Percentiles rank a stretch among this genome's conserved stretches.
Conservation (phyloP, 805 yeast genomes). For the Brettanomyces sp. region DNA sequence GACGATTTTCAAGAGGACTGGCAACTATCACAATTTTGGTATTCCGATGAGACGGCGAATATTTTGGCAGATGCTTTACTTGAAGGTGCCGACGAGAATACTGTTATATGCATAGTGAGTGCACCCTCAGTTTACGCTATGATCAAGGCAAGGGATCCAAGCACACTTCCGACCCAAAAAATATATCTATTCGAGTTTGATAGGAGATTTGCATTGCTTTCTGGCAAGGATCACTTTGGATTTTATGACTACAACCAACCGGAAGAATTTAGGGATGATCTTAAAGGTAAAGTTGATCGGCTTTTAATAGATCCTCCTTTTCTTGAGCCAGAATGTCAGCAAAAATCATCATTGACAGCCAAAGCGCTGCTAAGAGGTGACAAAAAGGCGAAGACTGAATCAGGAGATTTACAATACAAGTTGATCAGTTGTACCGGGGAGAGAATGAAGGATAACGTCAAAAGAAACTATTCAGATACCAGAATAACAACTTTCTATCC, state of each 20-base stretch:
- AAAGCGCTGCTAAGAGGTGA: slow-evolving; percentile 42
- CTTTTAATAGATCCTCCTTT: slow-evolving; percentile 78
- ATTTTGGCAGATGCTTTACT: slow-evolving; percentile 59
- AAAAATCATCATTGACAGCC: slow-evolving; percentile 58
- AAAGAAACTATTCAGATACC: slow-evolving; percentile 54
- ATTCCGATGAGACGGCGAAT: slow-evolving; percentile 64
- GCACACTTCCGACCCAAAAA: slow-evolving; percentile 52
- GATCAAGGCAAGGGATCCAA: slow-evolving; percentile 42
- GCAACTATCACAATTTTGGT: slow-evolving; percentile 94
- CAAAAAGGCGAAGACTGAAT: slow-evolving; percentile 25
- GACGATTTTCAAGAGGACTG: slow-evolving; percentile 82
- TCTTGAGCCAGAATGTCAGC: slow-evolving; percentile 72
- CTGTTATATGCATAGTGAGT: slow-evolving; percentile 68
- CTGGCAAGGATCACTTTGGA: slow-evolving; percentile 57
- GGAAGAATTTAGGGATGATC: slow-evolving; percentile 42
- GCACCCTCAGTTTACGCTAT: slow-evolving; percentile 94
- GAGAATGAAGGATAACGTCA: slow-evolving; percentile 63
- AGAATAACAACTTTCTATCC: slow-evolving; percentile 62
- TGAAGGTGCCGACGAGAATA: slow-evolving; percentile 65
- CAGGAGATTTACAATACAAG: slow-evolving; percentile 35
- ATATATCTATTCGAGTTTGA: slow-evolving; percentile 76
- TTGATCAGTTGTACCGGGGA: slow-evolving; percentile 84
- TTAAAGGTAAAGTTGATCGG: slow-evolving; percentile 59
- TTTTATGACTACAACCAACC: slow-evolving; percentile 75
- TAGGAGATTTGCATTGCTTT: slow-evolving; percentile 62